phyloP scores from a whole-genome alignment of 176 grass and related monocot genomes.

The Avena atlantica region DNA sequence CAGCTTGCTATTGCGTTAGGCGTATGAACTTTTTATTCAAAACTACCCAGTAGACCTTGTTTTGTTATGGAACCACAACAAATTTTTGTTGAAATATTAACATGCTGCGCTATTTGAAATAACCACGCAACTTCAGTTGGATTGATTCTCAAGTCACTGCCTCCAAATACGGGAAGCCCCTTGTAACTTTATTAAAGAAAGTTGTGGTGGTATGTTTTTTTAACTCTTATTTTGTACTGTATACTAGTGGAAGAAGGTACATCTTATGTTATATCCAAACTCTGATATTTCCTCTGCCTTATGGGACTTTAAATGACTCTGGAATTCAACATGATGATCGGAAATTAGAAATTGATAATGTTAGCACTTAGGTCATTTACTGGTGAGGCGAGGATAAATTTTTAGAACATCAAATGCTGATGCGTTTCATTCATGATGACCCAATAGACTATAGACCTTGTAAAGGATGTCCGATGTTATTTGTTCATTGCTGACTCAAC shows the following conservation, averaged over 20 bases:
- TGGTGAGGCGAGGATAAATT: neutral
- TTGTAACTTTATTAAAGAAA: neutral
- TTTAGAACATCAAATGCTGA: neutral
- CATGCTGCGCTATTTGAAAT: neutral
- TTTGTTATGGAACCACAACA: neutral
- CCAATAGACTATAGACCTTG: neutral
- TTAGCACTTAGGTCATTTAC: constrained; percentile 1
- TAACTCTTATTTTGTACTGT: neutral
- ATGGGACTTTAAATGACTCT: neutral
- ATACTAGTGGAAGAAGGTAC: neutral
- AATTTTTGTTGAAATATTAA: neutral
- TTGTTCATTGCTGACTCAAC: neutral
- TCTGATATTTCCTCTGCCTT: neutral
- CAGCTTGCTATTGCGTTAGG: neutral
- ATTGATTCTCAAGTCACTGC: neutral
- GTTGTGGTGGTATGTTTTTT: neutral
- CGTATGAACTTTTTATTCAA: neutral
- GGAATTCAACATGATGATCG: neutral
- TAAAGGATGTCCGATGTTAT: neutral
- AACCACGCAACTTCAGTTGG: neutral
- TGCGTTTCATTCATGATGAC: neutral
- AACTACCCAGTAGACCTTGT: neutral
- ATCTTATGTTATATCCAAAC: neutral
- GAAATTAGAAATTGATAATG: neutral
- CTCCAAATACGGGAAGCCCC: neutral